Percentiles rank a stretch among this genome's conserved stretches.
Evolutionary conservation across 441 rosid genomes (phyloP).

Genomic region (Kokia cookei): DNA sequence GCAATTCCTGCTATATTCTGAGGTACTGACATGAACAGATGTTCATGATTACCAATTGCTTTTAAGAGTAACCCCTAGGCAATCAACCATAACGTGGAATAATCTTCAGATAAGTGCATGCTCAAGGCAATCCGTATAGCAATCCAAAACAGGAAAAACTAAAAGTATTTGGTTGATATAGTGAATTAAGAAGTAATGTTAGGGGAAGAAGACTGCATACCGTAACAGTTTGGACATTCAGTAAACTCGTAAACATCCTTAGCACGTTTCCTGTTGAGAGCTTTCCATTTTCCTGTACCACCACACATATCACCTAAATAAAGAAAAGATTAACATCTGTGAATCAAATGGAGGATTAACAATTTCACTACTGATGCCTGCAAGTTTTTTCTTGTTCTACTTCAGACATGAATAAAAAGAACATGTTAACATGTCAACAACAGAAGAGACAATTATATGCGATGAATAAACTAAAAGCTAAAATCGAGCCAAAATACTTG

Average conservation of each 20-base stretch:
- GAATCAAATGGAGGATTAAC: background rate
- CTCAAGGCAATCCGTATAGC: background rate
- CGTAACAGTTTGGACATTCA: conserved; percentile 82
- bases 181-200: background rate
- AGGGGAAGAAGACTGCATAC: conserved; percentile 21
- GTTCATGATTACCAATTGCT: background rate
- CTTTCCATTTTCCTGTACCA: conserved; percentile 98
- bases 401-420: background rate
- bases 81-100: background rate
- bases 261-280: conserved; percentile 89
- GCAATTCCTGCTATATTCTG: background rate
- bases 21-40: background rate
- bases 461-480: background rate
- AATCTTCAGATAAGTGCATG: background rate
- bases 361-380: background rate
- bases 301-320: conserved; percentile 95
- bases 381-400: background rate
- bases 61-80: background rate
- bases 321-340: conserved; percentile 13
- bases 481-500: background rate
- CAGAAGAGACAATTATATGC: background rate
- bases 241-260: conserved; percentile 84
- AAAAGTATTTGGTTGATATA: background rate
- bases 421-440: background rate
- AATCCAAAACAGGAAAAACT: background rate